A percentile compares a stretch with the other conserved stretches of the same genome.
Conservation (phyloP, 331 rosid genomes). For the Prunus yedoensis region DNA sequence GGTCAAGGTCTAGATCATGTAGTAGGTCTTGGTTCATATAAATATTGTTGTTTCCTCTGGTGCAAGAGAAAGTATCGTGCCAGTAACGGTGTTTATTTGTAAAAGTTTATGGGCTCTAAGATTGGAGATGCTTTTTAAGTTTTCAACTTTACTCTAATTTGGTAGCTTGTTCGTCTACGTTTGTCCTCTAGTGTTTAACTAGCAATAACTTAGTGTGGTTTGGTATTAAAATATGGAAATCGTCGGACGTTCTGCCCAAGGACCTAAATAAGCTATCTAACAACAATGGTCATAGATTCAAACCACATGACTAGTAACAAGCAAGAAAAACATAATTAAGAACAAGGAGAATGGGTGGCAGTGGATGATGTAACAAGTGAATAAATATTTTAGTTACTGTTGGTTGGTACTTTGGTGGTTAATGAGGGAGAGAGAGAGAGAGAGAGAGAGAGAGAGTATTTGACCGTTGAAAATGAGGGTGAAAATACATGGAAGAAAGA, state of each 20-base stretch:
- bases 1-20: conserved; percentile 21
- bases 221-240: too few relatives aligned
- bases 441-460: conserved; percentile 23
- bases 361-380: neutral
- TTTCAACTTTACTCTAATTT: neutral
- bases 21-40: neutral
- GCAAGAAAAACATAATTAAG: neutral
- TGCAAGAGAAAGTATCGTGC: conserved; percentile 26
- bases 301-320: neutral
- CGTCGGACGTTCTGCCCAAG: neutral
- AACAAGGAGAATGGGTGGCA: neutral
- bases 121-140: neutral
- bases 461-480: conserved; percentile 40
- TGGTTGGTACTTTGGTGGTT: conserved; percentile 9
- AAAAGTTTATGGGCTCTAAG: neutral
- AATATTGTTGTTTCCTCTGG: neutral
- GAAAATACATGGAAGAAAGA: neutral
- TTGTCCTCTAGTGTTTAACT: conserved; percentile 17
- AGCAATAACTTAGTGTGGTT: neutral
- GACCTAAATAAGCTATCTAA: neutral
- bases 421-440: too few relatives aligned
- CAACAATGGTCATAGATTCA: neutral
- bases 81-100: conserved; percentile 22
- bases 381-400: neutral
- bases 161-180: conserved; percentile 14